These are phyloP conservation scores for Skeletonema menzelii DNA, from an alignment of 108 stramenopile species.

Conservation along the genomic window DNA sequence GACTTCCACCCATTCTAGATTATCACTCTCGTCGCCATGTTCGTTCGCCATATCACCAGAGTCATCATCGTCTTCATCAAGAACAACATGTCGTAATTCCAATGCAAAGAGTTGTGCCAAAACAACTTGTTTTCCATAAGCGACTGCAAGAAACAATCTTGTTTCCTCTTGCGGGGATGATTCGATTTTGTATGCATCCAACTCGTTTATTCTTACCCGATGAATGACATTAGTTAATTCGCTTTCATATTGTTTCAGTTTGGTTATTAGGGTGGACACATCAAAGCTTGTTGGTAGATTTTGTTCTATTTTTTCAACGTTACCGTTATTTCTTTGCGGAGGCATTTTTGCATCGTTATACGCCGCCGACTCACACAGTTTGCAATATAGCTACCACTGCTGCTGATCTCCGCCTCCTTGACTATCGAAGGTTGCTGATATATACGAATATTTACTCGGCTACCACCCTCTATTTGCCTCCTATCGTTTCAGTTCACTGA, in stretches of 20 bases:
- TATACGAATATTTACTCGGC: no score
- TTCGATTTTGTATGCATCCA: slow-evolving; percentile 19
- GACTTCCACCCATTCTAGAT: slow-evolving; percentile 44
- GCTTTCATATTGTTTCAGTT: slow-evolving; percentile 4
- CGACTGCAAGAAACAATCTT: slow-evolving; percentile 36
- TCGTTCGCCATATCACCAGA: not conserved
- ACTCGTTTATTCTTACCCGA: slow-evolving; percentile 25
- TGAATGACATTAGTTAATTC: not conserved
- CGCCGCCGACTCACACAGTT: no score
- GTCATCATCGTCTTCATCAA: slow-evolving; percentile 5
- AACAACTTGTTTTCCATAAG: slow-evolving; percentile 15
- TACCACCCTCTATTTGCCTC: no score
- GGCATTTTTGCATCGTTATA: no score
- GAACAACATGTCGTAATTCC: slow-evolving; percentile 17
- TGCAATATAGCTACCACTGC: no score
- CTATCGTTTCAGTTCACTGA: no score
- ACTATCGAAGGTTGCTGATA: no score
- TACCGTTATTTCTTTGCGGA: not conserved
- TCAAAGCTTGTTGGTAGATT: slow-evolving; percentile 29
- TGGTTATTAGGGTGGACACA: slow-evolving; percentile 27
- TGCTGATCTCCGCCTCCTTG: no score
- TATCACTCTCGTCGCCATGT: not conserved
- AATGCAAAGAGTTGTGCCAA: slow-evolving; percentile 40
- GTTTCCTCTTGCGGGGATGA: slow-evolving; percentile 2
- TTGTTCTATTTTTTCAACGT: not conserved